Conservation (phyloP, 1,139 yeast genomes). For the Yamadazyma mexicana region DNA sequence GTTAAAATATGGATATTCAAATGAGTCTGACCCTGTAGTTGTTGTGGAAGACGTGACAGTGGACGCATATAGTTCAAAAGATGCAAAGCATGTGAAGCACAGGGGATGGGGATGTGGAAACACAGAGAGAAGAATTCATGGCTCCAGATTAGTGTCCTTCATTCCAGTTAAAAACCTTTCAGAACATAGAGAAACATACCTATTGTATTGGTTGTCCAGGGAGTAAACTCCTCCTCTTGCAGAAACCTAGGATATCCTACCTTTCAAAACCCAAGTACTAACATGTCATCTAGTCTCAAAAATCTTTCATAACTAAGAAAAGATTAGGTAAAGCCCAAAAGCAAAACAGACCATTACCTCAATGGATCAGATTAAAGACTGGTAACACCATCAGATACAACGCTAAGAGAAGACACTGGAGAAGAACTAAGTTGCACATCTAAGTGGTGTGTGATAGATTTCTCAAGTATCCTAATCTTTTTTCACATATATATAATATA, state of each 20-base stretch:
- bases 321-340: conserved; percentile 99
- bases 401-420: conserved; percentile 99
- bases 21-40: neutral
- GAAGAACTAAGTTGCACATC: conserved; percentile 99
- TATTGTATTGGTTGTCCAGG: no score
- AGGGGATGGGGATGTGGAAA: no score
- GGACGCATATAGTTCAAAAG: neutral
- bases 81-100: no score
- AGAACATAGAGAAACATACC: no score
- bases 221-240: no score
- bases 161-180: no score
- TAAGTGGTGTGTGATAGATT: conserved; percentile 43
- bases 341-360: conserved; percentile 99
- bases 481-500: conserved; percentile 8
- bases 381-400: conserved; percentile 97
- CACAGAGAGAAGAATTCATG: no score
- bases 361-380: conserved; percentile 99
- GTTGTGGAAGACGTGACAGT: neutral
- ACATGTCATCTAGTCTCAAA: conserved; percentile 69
- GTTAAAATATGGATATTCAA: neutral
- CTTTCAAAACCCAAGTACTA: conserved; percentile 4
- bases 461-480: neutral
- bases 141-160: no score
- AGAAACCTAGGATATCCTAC: neutral
- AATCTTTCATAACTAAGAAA: conserved; percentile 97